These are phyloP conservation scores for Pseudomassariella vexata DNA, from an alignment of 2,329 filamentous ascomycete species.

Conservation along the genomic window DNA sequence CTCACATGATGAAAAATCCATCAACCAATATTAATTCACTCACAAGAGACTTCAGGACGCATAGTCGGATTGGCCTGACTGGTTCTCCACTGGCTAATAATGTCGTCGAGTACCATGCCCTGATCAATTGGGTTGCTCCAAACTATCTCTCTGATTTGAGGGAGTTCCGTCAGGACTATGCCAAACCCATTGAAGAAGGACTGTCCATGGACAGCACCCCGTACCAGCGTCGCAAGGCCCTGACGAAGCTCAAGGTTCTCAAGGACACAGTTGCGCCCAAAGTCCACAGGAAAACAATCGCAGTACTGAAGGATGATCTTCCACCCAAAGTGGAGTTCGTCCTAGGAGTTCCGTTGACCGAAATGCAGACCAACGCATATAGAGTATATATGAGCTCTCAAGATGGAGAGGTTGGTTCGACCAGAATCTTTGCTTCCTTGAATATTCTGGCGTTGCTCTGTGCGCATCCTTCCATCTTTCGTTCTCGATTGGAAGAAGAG, in stretches of 20 bases:
- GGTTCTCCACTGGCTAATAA: slow-evolving; percentile 84
- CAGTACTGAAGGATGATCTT: slow-evolving; percentile 57
- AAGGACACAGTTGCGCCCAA: slow-evolving; percentile 71
- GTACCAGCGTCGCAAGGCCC: slow-evolving; percentile 49
- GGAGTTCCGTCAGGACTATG: slow-evolving; percentile 68
- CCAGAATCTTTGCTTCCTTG: slow-evolving; percentile 28
- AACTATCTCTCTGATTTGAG: slow-evolving; percentile 63
- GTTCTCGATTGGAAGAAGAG: slow-evolving; percentile 24
- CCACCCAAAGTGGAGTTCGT: slow-evolving; percentile 78
- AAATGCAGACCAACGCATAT: slow-evolving; percentile 61
- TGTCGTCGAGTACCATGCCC: slow-evolving; percentile 75
- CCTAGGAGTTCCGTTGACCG: slow-evolving; percentile 65
- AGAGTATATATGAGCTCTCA: slow-evolving; percentile 30
- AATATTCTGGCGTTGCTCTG: slow-evolving; percentile 41
- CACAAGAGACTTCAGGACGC: slow-evolving; percentile 57
- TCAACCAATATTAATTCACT: slow-evolving; percentile 44
- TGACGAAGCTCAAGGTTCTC: slow-evolving; percentile 64
- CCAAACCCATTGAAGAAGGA: slow-evolving; percentile 67
- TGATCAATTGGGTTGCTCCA: slow-evolving; percentile 83
- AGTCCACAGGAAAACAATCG: slow-evolving; percentile 67
- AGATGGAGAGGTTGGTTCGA: slow-evolving; percentile 5
- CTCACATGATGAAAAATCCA: slow-evolving; percentile 70
- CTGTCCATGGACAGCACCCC: slow-evolving; percentile 58
- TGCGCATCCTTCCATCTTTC: slow-evolving; percentile 46
- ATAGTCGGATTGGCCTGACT: slow-evolving; percentile 73